Evolutionary conservation across 129 eudicot species (phyloP).

Genomic region (Arctium lappa): DNA sequence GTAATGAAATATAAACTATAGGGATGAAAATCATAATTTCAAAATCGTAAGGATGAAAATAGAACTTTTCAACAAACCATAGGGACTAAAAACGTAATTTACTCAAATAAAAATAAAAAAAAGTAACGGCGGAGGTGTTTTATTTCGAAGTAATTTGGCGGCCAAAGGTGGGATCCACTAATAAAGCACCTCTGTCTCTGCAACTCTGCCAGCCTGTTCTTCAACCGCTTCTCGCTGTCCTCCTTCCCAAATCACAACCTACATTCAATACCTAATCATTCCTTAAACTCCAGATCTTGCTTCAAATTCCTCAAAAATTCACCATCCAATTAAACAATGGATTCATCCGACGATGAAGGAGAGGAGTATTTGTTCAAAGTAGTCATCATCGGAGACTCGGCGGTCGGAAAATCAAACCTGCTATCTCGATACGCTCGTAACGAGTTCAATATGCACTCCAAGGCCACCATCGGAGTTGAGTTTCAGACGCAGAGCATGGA

Average conservation of each 20-base stretch:
- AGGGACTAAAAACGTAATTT: too few relatives aligned
- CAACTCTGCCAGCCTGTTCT: constrained; percentile 31
- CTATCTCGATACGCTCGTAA: constrained; percentile 69
- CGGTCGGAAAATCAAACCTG: constrained; percentile 79
- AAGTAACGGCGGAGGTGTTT: not conserved
- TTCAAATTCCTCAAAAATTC: not conserved
- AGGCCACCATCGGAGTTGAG: constrained; percentile 83
- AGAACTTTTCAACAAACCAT: too few relatives aligned
- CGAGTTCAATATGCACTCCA: constrained; percentile 77
- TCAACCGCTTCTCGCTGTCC: constrained; percentile 30
- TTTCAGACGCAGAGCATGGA: constrained; percentile 80
- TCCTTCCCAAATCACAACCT: not conserved
- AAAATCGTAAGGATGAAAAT: too few relatives aligned
- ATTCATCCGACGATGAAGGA: constrained; percentile 80
- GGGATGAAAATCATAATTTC: too few relatives aligned
- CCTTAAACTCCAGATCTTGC: not conserved
- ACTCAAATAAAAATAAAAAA: not conserved
- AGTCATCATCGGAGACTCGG: constrained; percentile 86
- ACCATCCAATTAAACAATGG: constrained; percentile 4
- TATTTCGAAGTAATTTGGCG: not conserved
- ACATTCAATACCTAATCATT: not conserved
- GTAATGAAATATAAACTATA: too few relatives aligned
- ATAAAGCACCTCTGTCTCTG: constrained; percentile 29
- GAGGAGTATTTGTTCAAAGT: constrained; percentile 88
- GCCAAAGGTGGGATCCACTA: constrained; percentile 18